These are phyloP conservation scores for Pseudopediastrum boryanum DNA, from an alignment of 139 green algal species.

Conservation along the genomic window DNA sequence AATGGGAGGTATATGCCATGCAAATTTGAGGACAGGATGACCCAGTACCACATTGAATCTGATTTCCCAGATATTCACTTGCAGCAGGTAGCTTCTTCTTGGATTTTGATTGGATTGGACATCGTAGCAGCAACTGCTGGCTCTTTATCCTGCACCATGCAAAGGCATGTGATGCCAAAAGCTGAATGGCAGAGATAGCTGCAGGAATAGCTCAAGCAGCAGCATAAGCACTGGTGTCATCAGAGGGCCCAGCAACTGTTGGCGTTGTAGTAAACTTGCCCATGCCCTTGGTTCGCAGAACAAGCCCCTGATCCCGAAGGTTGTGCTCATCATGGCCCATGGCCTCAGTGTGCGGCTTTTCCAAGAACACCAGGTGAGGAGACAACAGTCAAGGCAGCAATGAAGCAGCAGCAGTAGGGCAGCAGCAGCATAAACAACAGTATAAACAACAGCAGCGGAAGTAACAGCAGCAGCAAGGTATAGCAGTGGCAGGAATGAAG, in stretches of 20 bases:
- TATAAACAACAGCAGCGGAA: slow-evolving; percentile 2
- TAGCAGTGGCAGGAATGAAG: neutral
- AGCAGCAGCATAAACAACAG: neutral
- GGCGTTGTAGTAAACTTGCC: neutral
- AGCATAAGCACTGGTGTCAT: too few species aligned
- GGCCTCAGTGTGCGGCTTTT: slow-evolving; percentile 55
- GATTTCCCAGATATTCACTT: neutral
- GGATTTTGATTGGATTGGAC: neutral
- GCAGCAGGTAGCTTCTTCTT: neutral
- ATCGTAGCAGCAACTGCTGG: neutral
- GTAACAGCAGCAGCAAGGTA: neutral
- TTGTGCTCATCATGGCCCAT: slow-evolving; percentile 63
- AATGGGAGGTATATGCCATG: neutral
- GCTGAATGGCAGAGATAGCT: neutral
- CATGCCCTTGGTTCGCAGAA: neutral
- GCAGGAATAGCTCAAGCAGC: neutral
- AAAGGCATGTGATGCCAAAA: neutral
- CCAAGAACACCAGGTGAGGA: neutral
- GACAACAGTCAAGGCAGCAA: neutral
- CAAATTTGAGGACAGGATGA: neutral
- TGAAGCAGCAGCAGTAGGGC: neutral
- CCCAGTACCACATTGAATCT: neutral
- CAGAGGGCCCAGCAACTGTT: neutral
- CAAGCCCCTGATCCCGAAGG: slow-evolving; percentile 54
- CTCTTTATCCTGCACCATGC: neutral